Percentiles rank a stretch among this genome's conserved stretches.
Evolutionary conservation across 768 basidiomycete species (phyloP).

Genomic region (Pleurotus sapidus): DNA sequence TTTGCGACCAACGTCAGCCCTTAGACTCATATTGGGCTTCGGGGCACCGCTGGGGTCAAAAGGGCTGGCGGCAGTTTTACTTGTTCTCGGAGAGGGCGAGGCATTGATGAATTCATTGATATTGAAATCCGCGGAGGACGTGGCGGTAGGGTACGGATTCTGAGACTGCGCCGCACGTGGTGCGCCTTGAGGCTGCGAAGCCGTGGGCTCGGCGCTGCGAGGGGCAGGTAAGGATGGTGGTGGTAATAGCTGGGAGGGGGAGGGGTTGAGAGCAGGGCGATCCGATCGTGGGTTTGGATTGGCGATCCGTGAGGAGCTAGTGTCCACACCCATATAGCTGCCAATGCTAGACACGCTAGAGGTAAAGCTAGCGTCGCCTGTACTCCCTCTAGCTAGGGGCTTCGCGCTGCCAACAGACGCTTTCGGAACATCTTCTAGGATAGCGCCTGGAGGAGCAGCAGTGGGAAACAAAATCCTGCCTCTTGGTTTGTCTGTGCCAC

Average conservation of each 20-base stretch:
- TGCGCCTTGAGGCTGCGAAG: background rate
- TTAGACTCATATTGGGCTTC: constrained; percentile 46
- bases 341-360: constrained; percentile 42
- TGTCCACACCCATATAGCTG: constrained; percentile 21
- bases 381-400: constrained; percentile 16
- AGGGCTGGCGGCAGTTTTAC: constrained; percentile 20
- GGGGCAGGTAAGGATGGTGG: constrained; percentile 24
- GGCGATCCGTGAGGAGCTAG: background rate
- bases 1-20: constrained; percentile 63
- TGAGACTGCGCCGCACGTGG: constrained; percentile 7
- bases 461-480: constrained; percentile 73
- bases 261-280: background rate
- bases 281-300: constrained; percentile 6
- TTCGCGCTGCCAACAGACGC: background rate
- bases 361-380: constrained; percentile 39
- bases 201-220: constrained; percentile 11
- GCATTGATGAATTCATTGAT: constrained; percentile 72
- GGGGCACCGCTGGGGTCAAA: constrained; percentile 17
- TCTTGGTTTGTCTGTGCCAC: constrained; percentile 46
- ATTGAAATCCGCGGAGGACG: constrained; percentile 48
- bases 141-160: constrained; percentile 35
- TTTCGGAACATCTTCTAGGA: background rate
- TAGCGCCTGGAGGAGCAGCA: constrained; percentile 7
- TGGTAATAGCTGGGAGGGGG: constrained; percentile 26
- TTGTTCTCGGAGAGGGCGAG: constrained; percentile 58